These are phyloP conservation scores for Diplodia mutila DNA, from an alignment of 2,329 filamentous ascomycete species.

Conservation along the genomic window DNA sequence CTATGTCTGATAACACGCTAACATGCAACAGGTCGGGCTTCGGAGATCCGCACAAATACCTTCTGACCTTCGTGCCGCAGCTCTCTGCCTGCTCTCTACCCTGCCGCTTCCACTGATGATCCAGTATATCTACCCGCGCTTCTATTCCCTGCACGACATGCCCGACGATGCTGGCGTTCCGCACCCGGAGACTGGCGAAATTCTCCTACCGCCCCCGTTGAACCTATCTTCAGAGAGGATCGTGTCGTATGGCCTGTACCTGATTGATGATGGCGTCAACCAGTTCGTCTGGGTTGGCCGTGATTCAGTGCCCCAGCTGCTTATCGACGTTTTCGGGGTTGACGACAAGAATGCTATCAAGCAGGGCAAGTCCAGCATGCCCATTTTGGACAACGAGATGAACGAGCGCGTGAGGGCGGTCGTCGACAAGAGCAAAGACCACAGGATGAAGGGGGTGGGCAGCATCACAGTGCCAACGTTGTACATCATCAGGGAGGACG, in stretches of 20 bases:
- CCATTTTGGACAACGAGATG: slow-evolving; percentile 92
- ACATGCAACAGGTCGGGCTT: slow-evolving; percentile 64
- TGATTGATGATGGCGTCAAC: slow-evolving; percentile 96
- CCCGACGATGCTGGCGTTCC: slow-evolving; percentile 88
- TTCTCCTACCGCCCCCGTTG: slow-evolving; percentile 78
- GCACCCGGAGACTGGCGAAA: slow-evolving; percentile 84
- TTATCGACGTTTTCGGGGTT: slow-evolving; percentile 88
- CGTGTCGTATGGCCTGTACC: slow-evolving; percentile 86
- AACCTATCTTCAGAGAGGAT: slow-evolving; percentile 89
- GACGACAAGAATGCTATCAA: slow-evolving; percentile 81
- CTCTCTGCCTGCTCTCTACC: slow-evolving; percentile 91
- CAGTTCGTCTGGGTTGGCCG: slow-evolving; percentile 97
- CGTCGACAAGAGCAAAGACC: slow-evolving; percentile 87
- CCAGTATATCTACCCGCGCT: slow-evolving; percentile 73
- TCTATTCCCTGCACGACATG: slow-evolving; percentile 92
- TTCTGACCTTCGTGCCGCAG: slow-evolving; percentile 89
- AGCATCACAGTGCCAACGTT: slow-evolving; percentile 92
- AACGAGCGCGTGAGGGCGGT: slow-evolving; percentile 92
- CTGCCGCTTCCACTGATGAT: slow-evolving; percentile 86
- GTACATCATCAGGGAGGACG: slow-evolving; percentile 92
- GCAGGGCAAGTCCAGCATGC: slow-evolving; percentile 86
- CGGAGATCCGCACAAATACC: slow-evolving; percentile 93
- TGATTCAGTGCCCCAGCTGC: slow-evolving; percentile 86
- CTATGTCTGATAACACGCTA: not conserved
- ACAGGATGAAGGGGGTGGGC: slow-evolving; percentile 83